These are phyloP conservation scores for Magnolia kwangsiensis DNA, from an alignment of 164 flowering plant genomes.

Conservation along the genomic window DNA sequence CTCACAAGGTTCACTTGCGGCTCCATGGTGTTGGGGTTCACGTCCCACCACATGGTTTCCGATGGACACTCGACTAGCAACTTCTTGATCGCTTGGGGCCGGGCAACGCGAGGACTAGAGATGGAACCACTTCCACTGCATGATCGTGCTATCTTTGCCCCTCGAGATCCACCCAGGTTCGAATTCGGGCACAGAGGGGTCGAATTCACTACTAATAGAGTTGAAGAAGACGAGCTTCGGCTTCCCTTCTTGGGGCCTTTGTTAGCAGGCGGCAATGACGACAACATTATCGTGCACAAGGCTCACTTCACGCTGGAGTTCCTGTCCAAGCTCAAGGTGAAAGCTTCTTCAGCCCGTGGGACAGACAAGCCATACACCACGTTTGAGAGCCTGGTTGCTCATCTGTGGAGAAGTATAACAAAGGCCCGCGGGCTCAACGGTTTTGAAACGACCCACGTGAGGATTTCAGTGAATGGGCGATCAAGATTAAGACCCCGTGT, in stretches of 20 bases:
- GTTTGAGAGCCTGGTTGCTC: slow-evolving; percentile 32
- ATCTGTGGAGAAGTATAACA: slow-evolving; percentile 33
- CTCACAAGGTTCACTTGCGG: slow-evolving; percentile 37
- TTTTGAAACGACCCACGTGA: slow-evolving; percentile 18
- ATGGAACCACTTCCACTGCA: slow-evolving; percentile 22
- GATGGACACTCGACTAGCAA: slow-evolving; percentile 32
- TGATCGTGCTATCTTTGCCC: slow-evolving; percentile 25
- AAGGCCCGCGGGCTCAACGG: slow-evolving; percentile 20
- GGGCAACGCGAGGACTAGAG: slow-evolving; percentile 23
- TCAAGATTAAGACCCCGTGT: slow-evolving; percentile 12
- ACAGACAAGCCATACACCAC: slow-evolving; percentile 21
- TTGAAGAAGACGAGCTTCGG: slow-evolving; percentile 17
- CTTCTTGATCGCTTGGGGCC: slow-evolving; percentile 35
- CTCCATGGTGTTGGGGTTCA: slow-evolving; percentile 27
- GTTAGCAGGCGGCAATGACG: background rate
- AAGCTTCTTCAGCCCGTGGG: background rate
- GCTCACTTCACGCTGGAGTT: background rate
- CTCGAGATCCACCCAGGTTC: slow-evolving; percentile 24
- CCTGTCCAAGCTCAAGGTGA: background rate
- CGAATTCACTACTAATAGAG: slow-evolving; percentile 15
- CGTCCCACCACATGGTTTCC: slow-evolving; percentile 27
- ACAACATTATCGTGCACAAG: too few species aligned
- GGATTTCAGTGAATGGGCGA: slow-evolving; percentile 32
- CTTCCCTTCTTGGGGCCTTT: slow-evolving; percentile 12
- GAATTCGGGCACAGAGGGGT: slow-evolving; percentile 28